Base-by-base conservation (phyloP, 2,329 filamentous ascomycete species). In the Davidsoniella neocaledoniae region DNA sequence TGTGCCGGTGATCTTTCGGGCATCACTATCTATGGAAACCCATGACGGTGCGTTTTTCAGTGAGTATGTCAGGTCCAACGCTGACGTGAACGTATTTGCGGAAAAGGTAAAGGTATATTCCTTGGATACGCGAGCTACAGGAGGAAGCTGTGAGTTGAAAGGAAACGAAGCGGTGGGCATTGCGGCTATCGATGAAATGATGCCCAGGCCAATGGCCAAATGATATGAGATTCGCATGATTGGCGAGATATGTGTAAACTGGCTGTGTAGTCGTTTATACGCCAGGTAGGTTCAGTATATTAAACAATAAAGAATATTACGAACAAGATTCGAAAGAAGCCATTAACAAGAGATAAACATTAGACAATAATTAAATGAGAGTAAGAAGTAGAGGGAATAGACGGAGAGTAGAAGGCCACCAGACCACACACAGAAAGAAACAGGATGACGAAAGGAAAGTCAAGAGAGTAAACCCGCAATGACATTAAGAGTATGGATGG, bases 131-230 rank as follows among this genome's bases (percentile, higher is more conserved):
- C 83, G 74, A 17, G 85, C 86, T 48, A 88, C 81, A 3, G 82
- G 81, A 29, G 86, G 86, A 1, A 93, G 73, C 62, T 94, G 87
- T 2, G 84, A 79, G 63, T 91, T 93, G 62, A 94, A 71, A 1
- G 86, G 86, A 57, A 88, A 90, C 43, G 69, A 66, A 44, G 70
- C 59, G 21, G 62, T 58, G 9, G 74, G 74, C 16, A 62, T 58
- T 48, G 66, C 62, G 37, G 52, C 55, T n/a, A 60, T 61, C 33
- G 64, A 55, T 25, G 55, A 55, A 39, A 60, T 38, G 50, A 66
- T 53, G 5, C 21, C 33, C 36, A 49, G 33, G 58, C 53, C 43
- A 65, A 54, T 53, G 57, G 48, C 53, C 56, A 52, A 57, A 59
- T 47, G 54, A 54, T 50, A 50, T 56, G 9, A 16, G 9, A 21